A percentile compares a stretch with the other conserved stretches of the same genome.
Conservation (phyloP, 768 basidiomycete species). For the Tulasnella sp. region DNA sequence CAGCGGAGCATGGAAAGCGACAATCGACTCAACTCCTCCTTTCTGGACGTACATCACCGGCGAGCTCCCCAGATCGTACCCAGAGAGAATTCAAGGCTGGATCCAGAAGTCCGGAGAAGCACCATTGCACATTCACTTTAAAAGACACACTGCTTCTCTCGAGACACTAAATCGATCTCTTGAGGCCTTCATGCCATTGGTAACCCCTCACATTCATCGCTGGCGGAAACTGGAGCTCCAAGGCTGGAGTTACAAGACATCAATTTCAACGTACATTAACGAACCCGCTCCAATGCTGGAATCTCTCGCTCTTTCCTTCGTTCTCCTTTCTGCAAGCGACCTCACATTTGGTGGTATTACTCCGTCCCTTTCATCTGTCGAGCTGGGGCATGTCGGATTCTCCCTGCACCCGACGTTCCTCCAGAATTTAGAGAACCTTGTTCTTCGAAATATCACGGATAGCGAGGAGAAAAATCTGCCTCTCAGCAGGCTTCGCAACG, state of each 20-base stretch:
- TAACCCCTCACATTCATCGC: not conserved
- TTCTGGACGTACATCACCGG: not conserved
- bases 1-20: not conserved
- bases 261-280: not conserved
- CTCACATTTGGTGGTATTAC: not conserved
- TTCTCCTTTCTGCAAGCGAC: not conserved
- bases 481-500: not conserved
- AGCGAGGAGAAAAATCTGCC: not conserved
- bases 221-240: not conserved
- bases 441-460: not conserved
- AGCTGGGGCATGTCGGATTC: not conserved
- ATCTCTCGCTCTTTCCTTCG: not conserved
- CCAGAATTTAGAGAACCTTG: not conserved
- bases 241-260: not conserved
- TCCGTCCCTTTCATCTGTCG: not conserved
- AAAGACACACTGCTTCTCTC: too few relatives aligned
- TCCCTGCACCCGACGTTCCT: not conserved
- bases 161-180: not conserved
- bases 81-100: not conserved
- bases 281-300: not conserved
- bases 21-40: not conserved
- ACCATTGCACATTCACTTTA: not conserved
- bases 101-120: not conserved
- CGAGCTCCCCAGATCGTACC: not conserved
- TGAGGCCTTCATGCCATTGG: not conserved